A percentile compares a stretch with the other conserved stretches of the same genome.
These are phyloP conservation scores for Clarireedia homoeocarpa DNA, from an alignment of 2,329 filamentous ascomycete genomes.

Conservation along the genomic window DNA sequence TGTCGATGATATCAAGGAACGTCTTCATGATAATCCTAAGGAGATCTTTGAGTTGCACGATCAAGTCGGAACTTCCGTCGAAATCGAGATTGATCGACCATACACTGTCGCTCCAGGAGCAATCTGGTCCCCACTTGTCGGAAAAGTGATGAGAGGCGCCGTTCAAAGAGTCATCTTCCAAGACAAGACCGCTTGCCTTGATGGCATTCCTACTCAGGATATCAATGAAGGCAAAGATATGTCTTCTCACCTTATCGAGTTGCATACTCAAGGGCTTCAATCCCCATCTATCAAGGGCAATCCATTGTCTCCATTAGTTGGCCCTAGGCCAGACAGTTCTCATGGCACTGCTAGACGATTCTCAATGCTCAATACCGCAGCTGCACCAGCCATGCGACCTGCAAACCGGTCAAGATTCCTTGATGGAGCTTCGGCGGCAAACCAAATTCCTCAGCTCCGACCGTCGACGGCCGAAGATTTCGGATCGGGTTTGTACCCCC, in stretches of 20 bases:
- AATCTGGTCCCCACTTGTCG: conserved; percentile 65
- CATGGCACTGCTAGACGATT: conserved; percentile 27
- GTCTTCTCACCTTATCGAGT: conserved; percentile 53
- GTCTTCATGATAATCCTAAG: conserved; percentile 71
- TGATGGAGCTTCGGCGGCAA: conserved; percentile 29
- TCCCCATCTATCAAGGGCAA: conserved; percentile 50
- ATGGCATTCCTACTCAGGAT: conserved; percentile 54
- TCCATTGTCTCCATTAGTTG: conserved; percentile 25
- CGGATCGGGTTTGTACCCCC: conserved; percentile 38
- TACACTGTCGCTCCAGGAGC: conserved; percentile 47
- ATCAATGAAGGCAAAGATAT: conserved; percentile 62
- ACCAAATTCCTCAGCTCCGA: conserved; percentile 25
- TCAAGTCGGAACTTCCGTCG: conserved; percentile 63
- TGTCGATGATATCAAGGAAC: conserved; percentile 62
- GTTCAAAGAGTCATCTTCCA: conserved; percentile 72
- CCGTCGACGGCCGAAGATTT: conserved; percentile 38
- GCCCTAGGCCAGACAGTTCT: conserved; percentile 31
- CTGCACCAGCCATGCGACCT: conserved; percentile 29
- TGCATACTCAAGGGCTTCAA: conserved; percentile 35
- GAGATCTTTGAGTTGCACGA: conserved; percentile 78
- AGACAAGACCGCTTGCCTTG: conserved; percentile 65
- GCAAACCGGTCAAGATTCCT: conserved; percentile 29
- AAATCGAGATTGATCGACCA: conserved; percentile 68
- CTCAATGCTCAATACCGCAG: conserved; percentile 27
- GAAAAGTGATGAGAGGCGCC: conserved; percentile 58